Base-by-base conservation (phyloP, 2,329 filamentous ascomycete genomes). In the Parastagonospora nodorum region DNA sequence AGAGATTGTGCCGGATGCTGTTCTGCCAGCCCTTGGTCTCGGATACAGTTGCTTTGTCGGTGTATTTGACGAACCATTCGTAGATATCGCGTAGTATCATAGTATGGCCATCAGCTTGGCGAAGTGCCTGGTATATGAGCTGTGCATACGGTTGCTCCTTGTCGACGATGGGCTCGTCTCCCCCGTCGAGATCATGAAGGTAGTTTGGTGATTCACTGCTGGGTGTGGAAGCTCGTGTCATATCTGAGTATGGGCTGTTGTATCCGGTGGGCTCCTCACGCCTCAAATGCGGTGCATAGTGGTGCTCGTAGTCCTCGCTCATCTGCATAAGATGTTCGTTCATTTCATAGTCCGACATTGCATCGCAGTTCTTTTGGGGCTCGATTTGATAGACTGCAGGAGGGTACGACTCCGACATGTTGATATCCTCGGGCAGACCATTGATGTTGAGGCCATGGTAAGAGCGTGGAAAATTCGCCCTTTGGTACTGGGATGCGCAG, bases 1-100 rank as follows among this genome's bases (percentile, higher is more conserved):
- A 96, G 7, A 97, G 78, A 63, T 97, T 97, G 73, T 97, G 93
- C 2, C 93, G 85, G 58, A 97, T 95, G 70, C 90, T 96, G 74
- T 97, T 97, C 75, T 93, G 89, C 93, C 93, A 97, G 8, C 92
- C 93, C 38, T 73, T 77, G 4, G 73, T 75, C 44, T 73, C 70
- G 7, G 79, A 80, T 39, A 82, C 81, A 45, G 80, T 84, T 4
- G 84, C 85, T 73, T 94, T 96, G 60, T 84, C 82, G 2, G 92
- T 96, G 66, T 96, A 87, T 27, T 87, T 81, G 36, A 84, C 80
- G 66, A 97, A 96, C 92, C 93, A 97, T 50, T 88, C 81, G 74
- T 97, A 97, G 50, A 97, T 89, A 46, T 95, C 88, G 61, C 92
- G 87, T 10, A 97, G 80, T 2, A 88, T 84, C 84, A 97, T 88